A percentile compares a stretch with the other conserved stretches of the same genome.
These are phyloP conservation scores for Bacidia rubella DNA, from an alignment of 495 filamentous ascomycete species.

Conservation along the genomic window DNA sequence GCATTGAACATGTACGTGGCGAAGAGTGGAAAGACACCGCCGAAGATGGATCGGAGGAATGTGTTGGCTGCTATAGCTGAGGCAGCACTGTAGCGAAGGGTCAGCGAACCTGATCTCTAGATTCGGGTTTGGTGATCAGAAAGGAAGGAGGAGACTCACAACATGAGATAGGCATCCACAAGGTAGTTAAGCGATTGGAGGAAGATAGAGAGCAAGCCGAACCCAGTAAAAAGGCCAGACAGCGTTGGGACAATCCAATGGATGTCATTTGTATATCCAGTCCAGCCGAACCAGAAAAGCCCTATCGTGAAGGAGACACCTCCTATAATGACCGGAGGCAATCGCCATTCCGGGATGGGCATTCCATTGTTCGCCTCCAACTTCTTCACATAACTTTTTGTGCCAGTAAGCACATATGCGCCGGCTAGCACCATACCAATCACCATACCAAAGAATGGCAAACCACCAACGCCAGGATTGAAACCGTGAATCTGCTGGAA, in stretches of 20 bases:
- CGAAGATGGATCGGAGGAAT: slow-evolving; percentile 65
- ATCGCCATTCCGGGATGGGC: slow-evolving; percentile 75
- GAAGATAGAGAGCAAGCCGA: slow-evolving; percentile 66
- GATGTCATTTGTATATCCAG: slow-evolving; percentile 46
- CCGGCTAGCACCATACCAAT: slow-evolving; percentile 57
- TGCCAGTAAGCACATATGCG: slow-evolving; percentile 46
- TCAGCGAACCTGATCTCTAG: slow-evolving; percentile 8
- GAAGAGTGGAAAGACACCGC: slow-evolving; percentile 74
- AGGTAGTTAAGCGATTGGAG: slow-evolving; percentile 76
- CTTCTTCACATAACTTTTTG: slow-evolving; percentile 50
- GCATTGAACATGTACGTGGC: slow-evolving; percentile 64
- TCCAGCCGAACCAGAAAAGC: slow-evolving; percentile 85
- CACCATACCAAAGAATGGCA: slow-evolving; percentile 75
- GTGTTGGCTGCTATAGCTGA: slow-evolving; percentile 85
- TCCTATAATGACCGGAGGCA: slow-evolving; percentile 65
- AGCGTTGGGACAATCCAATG: slow-evolving; percentile 77
- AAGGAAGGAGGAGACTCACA: slow-evolving; percentile 38
- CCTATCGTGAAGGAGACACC: slow-evolving; percentile 60
- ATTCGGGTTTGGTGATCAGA: not conserved
- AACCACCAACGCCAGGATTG: slow-evolving; percentile 50
- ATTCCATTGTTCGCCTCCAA: slow-evolving; percentile 58
- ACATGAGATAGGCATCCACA: slow-evolving; percentile 79
- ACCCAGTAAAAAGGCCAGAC: slow-evolving; percentile 48
- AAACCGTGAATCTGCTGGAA: slow-evolving; percentile 62
- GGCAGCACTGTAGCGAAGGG: slow-evolving; percentile 40